Percentiles rank a stretch among this genome's conserved stretches.
Conservation (phyloP, 192 early-diverging fungal species). For the Linnemannia hyalina region DNA sequence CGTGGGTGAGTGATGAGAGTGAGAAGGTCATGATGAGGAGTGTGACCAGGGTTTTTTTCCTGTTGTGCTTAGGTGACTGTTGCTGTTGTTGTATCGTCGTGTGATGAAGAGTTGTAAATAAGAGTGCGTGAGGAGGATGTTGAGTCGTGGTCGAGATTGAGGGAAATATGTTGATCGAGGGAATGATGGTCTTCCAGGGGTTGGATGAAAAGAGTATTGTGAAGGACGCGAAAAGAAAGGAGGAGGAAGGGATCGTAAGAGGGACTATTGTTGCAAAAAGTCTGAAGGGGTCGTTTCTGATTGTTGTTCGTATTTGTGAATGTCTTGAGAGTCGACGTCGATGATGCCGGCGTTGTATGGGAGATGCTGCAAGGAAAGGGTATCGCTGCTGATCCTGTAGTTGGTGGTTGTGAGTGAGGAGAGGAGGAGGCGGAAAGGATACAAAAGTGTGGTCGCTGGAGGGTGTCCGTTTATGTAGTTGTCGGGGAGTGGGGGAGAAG, state of each 20-base stretch:
- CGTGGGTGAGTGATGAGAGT: conserved; percentile 6
- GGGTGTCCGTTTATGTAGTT: neutral
- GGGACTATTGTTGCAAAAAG: neutral
- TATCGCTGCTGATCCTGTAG: neutral
- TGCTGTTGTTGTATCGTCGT: neutral
- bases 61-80: neutral
- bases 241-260: neutral
- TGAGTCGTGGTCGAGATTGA: neutral
- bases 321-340: neutral
- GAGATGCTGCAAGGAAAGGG: neutral
- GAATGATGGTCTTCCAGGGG: neutral
- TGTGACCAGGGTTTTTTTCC: neutral
- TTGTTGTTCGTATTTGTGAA: neutral
- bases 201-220: no score
- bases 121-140: neutral
- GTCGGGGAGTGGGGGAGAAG: neutral
- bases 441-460: neutral
- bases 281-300: neutral
- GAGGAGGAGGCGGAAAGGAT: neutral
- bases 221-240: neutral
- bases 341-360: neutral
- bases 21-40: neutral
- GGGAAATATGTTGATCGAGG: neutral
- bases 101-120: neutral
- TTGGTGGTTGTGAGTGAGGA: neutral